Conservation (phyloP, 441 rosid species). For the Daphne laureola region DNA sequence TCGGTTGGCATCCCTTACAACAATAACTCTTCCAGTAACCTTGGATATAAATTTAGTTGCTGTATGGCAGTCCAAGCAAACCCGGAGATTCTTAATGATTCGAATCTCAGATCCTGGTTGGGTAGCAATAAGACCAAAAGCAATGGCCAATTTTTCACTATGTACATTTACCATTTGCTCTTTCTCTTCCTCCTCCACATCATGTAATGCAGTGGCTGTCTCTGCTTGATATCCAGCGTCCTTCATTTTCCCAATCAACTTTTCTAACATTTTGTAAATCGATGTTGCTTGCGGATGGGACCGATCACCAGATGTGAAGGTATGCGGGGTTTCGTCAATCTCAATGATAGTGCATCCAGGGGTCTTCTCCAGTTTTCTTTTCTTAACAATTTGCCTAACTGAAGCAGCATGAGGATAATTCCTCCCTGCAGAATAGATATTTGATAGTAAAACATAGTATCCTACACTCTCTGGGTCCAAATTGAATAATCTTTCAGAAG, state of each 20-base stretch:
- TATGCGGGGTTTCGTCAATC: conserved; percentile 22
- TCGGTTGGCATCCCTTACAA: conserved; percentile 22
- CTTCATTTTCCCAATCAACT: conserved; percentile 28
- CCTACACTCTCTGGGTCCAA: conserved; percentile 28
- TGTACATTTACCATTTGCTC: conserved; percentile 34
- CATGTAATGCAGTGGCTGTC: conserved; percentile 34
- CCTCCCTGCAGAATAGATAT: conserved; percentile 24
- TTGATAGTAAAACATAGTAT: conserved; percentile 27
- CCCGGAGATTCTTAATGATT: conserved; percentile 38
- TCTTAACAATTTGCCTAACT: conserved; percentile 11
- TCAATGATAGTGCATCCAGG: conserved; percentile 32
- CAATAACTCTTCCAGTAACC: conserved; percentile 15
- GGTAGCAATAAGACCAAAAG: conserved; percentile 37
- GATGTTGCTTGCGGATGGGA: conserved; percentile 26
- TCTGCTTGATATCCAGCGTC: conserved; percentile 37
- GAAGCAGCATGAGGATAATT: conserved; percentile 25
- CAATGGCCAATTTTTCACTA: conserved; percentile 47
- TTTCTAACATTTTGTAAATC: conserved; percentile 19
- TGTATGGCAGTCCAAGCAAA: conserved; percentile 41
- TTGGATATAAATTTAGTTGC: conserved; percentile 41
- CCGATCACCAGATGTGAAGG: conserved; percentile 27
- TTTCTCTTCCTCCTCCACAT: conserved; percentile 45
- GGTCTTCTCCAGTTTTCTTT: conserved; percentile 13
- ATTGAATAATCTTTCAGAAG: conserved; percentile 26
- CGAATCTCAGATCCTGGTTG: conserved; percentile 30